Evolutionary conservation across 495 filamentous ascomycete genomes (phyloP), one percentile per base, ranked within the genome.

Genomic region (Tuber borchii): DNA sequence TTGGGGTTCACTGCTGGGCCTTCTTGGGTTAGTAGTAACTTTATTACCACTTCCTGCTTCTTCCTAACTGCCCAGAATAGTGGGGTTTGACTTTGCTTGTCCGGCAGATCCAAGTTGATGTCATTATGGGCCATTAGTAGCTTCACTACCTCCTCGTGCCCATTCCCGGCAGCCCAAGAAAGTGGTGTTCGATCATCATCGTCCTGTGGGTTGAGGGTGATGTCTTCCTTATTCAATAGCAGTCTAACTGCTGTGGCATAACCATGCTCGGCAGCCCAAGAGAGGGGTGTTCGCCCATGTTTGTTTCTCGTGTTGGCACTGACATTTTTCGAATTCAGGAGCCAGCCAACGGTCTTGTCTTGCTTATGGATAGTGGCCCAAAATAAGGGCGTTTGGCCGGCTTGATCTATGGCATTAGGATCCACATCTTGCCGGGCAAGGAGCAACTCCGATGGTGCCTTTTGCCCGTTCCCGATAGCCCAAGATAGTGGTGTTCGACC

Each of bases 231-330:
- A 3, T 26, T 14, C 10, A 56, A 56, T 56, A 56, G 22, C 2
- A 56, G 51, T 2, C 10, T 0, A 71, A 78, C 68, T 20, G 48
- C 71, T 31, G n/a, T 3, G 40, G 73, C 71, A 17, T 74, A 68
- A 12, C 74, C 70, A 34, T 43, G 17, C 17, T 65, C 46, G 5
- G 70, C 70, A 19, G 74, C 71, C 71, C 43, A 77, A 34, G 77
- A 71, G 39, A 78, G 77, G 16, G 71, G 39, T 31, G 61, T 78
- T 37, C 74, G 68, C 31, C 77, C 61, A 31, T n/a, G 34, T 44
- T 75, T 40, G 45, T 71, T 48, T 22, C 39, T 37, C 17, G 43
- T 8, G 37, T 69, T 61, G 45, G 70, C 51, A 31, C 73, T 65
- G 69, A 73, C 65, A 10, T 26, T 26, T 31, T 69, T 40, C 19